A percentile compares a stretch with the other conserved stretches of the same genome.
Evolutionary conservation across 345 rosid species (phyloP).

Genomic region (Syzygium grande): DNA sequence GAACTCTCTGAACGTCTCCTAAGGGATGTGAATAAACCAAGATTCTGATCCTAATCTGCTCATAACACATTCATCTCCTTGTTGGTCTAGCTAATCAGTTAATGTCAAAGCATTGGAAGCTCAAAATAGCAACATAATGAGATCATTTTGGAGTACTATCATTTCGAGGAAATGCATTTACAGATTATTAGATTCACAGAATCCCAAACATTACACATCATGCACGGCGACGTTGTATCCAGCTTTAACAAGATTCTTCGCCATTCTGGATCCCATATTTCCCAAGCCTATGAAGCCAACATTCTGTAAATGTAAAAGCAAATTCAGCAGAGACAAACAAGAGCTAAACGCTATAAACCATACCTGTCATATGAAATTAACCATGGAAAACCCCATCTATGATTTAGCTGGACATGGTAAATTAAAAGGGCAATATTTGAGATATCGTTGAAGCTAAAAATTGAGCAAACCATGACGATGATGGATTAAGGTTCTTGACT

Average conservation of each 20-base stretch:
- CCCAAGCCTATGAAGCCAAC: constrained; percentile 98
- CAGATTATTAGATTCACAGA: neutral
- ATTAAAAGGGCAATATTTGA: neutral
- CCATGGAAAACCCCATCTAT: neutral
- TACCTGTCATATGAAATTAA: neutral
- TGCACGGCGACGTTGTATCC: constrained; percentile 70
- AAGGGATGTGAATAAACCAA: neutral
- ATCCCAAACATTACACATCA: constrained; percentile 54
- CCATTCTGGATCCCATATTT: constrained; percentile 97
- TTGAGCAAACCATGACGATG: neutral
- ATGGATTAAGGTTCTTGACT: neutral
- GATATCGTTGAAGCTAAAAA: neutral
- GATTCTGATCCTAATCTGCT: neutral
- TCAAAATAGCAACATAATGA: neutral
- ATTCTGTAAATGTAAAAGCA: constrained; percentile 30
- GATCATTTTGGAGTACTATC: neutral
- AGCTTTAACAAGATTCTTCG: constrained; percentile 68
- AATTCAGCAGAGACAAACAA: neutral
- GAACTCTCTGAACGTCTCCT: neutral
- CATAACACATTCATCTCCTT: neutral
- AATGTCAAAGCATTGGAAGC: neutral
- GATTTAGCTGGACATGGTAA: neutral
- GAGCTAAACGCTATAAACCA: neutral
- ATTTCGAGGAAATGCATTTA: neutral
- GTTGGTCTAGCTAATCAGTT: neutral